Percentiles rank a stretch among this genome's conserved stretches.
phyloP scores from a whole-genome alignment of 306 rosid genomes.

The Abrus precatorius region DNA sequence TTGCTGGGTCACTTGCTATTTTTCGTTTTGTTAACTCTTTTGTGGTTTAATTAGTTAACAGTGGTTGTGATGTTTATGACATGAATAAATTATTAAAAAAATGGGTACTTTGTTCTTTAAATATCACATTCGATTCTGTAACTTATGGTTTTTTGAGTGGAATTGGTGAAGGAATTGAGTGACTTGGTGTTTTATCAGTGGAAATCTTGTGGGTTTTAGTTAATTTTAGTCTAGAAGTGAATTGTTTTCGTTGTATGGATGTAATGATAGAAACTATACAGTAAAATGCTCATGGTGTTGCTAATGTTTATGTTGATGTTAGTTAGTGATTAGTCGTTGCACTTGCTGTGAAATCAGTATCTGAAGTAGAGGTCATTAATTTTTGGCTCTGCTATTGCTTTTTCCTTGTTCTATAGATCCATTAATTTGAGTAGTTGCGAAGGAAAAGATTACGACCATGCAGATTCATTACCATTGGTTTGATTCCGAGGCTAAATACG shows the following conservation, averaged over 20 bases:
- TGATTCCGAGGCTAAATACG: conserved; percentile 55
- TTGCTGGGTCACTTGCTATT: conserved; percentile 35
- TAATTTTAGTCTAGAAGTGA: conserved; percentile 17
- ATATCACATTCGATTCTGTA: conserved; percentile 5
- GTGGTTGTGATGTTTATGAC: not conserved
- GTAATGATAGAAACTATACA: not conserved
- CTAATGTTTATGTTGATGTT: conserved; percentile 4
- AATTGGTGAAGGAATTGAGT: conserved; percentile 7
- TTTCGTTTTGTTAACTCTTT: conserved; percentile 19
- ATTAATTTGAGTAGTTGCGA: conserved; percentile 47
- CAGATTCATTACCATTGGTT: conserved; percentile 60
- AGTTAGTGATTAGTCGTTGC: not conserved
- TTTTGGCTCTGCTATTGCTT: conserved; percentile 25
- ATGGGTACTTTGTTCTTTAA: not conserved
- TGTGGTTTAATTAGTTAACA: conserved; percentile 3
- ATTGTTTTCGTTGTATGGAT: not conserved
- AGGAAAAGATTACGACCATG: conserved; percentile 62
- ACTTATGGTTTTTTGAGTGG: not conserved
- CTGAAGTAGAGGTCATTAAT: conserved; percentile 44
- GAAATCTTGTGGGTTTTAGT: conserved; percentile 8
- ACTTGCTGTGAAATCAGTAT: conserved; percentile 24
- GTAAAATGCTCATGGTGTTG: conserved; percentile 15
- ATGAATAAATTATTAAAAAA: not conserved
- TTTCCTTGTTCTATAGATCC: conserved; percentile 54
- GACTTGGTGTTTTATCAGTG: conserved; percentile 16